Conservation (phyloP, 805 yeast genomes). For the Saturnispora mendoncae region DNA sequence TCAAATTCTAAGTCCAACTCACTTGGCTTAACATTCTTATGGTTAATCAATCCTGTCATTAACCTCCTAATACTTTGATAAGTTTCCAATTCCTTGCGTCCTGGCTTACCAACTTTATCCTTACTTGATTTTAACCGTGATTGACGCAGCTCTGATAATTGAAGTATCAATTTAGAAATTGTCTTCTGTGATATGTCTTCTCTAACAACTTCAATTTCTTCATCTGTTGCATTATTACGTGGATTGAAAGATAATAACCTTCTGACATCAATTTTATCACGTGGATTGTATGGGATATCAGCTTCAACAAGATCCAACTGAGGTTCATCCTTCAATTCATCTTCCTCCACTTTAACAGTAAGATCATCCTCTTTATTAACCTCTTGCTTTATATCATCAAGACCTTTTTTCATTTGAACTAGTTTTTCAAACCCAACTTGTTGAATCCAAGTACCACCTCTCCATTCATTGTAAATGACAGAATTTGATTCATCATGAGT, state of each 20-base stretch:
- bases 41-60: constrained; percentile 32
- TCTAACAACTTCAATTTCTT: constrained; percentile 21
- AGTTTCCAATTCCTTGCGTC: constrained; percentile 8
- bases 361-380: background rate
- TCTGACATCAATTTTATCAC: constrained; percentile 21
- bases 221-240: constrained; percentile 19
- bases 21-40: constrained; percentile 24
- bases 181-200: constrained; percentile 26
- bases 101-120: constrained; percentile 6
- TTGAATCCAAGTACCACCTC: constrained; percentile 46
- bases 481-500: constrained; percentile 49
- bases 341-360: background rate
- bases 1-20: constrained; percentile 31
- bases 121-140: constrained; percentile 26
- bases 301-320: background rate
- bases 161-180: constrained; percentile 37
- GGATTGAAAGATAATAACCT: constrained; percentile 24
- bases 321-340: background rate
- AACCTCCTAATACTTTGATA: constrained; percentile 30
- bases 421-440: constrained; percentile 41
- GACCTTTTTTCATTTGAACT: constrained; percentile 13
- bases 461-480: constrained; percentile 42
- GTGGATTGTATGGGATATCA: constrained; percentile 3
- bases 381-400: background rate
- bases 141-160: constrained; percentile 43